Conservation (phyloP, 2,329 filamentous ascomycete genomes). For the Cryoendolithus antarcticus region DNA sequence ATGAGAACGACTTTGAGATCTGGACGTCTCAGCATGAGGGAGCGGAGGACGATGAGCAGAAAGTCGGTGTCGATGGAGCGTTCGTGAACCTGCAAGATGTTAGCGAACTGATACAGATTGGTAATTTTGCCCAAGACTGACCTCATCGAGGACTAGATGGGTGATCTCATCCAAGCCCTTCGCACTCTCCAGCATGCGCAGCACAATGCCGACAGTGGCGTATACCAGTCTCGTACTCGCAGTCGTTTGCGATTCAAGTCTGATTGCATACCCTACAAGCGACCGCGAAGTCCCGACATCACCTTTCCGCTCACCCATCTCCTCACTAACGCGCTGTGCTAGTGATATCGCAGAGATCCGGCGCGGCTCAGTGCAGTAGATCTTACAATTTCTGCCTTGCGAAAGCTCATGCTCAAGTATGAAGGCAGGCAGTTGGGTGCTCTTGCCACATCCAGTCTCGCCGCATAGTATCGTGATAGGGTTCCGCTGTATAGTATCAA, state of each 20-base stretch:
- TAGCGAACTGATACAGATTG: too few species aligned
- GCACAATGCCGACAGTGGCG: constrained; percentile 83
- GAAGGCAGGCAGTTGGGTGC: constrained; percentile 91
- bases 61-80: constrained; percentile 95
- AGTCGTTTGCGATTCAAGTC: constrained; percentile 76
- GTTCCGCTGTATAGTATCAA: constrained; percentile 63
- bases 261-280: constrained; percentile 86
- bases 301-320: constrained; percentile 71
- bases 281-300: constrained; percentile 76
- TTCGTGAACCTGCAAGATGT: constrained; percentile 46
- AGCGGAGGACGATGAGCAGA: constrained; percentile 78
- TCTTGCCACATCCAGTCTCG: constrained; percentile 95
- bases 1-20: constrained; percentile 90
- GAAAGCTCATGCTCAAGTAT: constrained; percentile 79
- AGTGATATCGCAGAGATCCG: constrained; percentile 94
- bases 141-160: constrained; percentile 91
- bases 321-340: constrained; percentile 84
- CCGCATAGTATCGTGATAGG: constrained; percentile 90
- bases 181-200: constrained; percentile 88
- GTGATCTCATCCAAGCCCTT: constrained; percentile 81
- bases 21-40: constrained; percentile 61
- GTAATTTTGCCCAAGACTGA: too few species aligned
- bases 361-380: constrained; percentile 90
- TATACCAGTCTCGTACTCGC: constrained; percentile 76
- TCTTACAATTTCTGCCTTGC: constrained; percentile 69